Base-by-base conservation (phyloP, 345 rosid genomes). In the Pugionium dolabratum region DNA sequence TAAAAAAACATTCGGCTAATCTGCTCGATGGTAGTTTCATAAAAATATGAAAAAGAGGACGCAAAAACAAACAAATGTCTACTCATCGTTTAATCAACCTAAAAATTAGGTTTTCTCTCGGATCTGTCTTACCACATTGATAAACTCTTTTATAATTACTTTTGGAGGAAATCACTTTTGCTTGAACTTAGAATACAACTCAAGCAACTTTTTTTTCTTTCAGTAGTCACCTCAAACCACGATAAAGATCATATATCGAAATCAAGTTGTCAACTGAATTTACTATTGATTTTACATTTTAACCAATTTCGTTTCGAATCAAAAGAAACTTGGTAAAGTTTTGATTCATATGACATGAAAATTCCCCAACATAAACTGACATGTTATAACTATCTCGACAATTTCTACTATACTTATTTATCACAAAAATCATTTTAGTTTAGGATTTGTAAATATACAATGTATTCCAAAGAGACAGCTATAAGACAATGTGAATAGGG, bases 401-500 rank as follows among this genome's bases (percentile, higher is more conserved):
- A 37, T 7, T 36, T 67, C 25, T 35, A 18, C 3, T 46, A 45
- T 34, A 29, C 1, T 28, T 34, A 69, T 53, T 18, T 34, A 3
- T 34, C 4, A 62, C 3, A 55, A 9, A 54, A 10, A 4, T 37
- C 5, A 3, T 51, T 59, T 1, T 9, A 49, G 2, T 40, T 49
- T 48, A 58, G 6, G n/a, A 57, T 49, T 64, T 50, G 64, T 45
- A 63, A 40, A 42, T 31, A 64, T 56, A 55, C 44, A 71, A 55
- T 47, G 70, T 55, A 59, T 39, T 5, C 37, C 66, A 47, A 40
- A 67, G 67, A 73, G 77, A 73, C 72, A 73, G 60, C 68, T 73
- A 66, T 40, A 73, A 66, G 73, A 73, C 68, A 66, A 59, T 66
- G 72, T 66, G 61, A 65, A 65, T 64, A 60, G 66, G 76, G 72